Evolutionary conservation across 306 rosid species (phyloP).

Genomic region (Trifolium dubium): DNA sequence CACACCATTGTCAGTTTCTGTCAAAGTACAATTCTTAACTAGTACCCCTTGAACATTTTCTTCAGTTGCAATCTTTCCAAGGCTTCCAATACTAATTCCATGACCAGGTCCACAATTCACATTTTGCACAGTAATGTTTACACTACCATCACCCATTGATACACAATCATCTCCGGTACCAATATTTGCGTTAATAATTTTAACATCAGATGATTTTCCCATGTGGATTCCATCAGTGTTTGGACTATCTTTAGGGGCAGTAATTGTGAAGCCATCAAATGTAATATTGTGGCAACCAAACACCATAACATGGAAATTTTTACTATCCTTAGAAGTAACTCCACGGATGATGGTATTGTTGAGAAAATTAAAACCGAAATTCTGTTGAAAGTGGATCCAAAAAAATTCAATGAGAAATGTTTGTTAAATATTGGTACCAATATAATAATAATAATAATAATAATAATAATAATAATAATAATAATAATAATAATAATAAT

Average conservation of each 20-base stretch:
- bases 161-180: conserved; percentile 33
- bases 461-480: no score
- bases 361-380: background rate
- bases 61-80: conserved; percentile 6
- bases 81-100: conserved; percentile 31
- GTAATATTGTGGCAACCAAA: conserved; percentile 31
- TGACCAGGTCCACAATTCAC: conserved; percentile 39
- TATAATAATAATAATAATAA: no score
- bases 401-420: background rate
- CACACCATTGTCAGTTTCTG: conserved; percentile 1
- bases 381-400: conserved; percentile 1
- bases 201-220: conserved; percentile 21
- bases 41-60: background rate
- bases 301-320: conserved; percentile 21
- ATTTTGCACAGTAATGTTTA: background rate
- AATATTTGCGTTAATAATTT: conserved; percentile 15
- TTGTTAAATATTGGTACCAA: background rate
- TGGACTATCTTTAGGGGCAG: background rate
- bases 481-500: no score
- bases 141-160: conserved; percentile 19
- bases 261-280: conserved; percentile 25
- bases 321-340: conserved; percentile 33
- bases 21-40: background rate
- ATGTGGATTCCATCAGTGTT: conserved; percentile 41
- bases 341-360: background rate